Base-by-base conservation (phyloP, 2,329 filamentous ascomycete genomes). In the Lecanicillium sp. region DNA sequence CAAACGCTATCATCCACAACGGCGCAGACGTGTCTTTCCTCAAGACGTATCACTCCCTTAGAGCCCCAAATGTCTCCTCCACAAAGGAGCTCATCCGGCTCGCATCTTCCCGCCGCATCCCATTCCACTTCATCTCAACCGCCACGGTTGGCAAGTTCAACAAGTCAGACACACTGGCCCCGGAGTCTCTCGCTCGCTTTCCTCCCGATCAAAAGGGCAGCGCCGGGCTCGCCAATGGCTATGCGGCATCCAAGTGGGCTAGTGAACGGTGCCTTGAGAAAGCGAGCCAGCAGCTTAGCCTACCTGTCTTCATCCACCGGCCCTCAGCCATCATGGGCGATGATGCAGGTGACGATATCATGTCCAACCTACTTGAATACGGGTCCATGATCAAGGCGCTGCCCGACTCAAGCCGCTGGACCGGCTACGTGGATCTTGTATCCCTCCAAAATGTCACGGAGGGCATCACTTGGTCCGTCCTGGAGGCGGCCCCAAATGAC, bases 1-100 rank as follows among this genome's bases (percentile, higher is more conserved):
- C 33, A 47, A 59, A 70, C 45, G 48, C 68, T 4, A 68, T 81
- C 36, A 68, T 84, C 18, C 80, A 76, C 51, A 62, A 57, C 37
- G 72, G 65, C 7, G 67, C 68, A n/a, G 58, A 62, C 15, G 52
- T 55, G 12, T 61, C 51, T 6, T 65, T 54, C 49, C 41, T 53
- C 44, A 59, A 68, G 19, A 48, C 50, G 2, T 71, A 68, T 45
- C 20, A 48, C 8, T 49, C 53, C 0, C 50, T 70, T 0, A 49
- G 54, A 2, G 33, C 37, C 1, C 39, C 49, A 18, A 70, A 71
- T 42, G 44, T 68, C 3, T 13, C 43, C 0, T 49, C 64, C 0
- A 65, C 60, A 1, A 50, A 52, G 31, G 49, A 57, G 34, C 51
- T 68, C 4, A 49, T 55, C 3, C 43, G 46, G 3, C 43, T 70